A percentile compares a stretch with the other conserved stretches of the same genome.
Evolutionary conservation across 495 filamentous ascomycete genomes (phyloP).

Genomic region (Aspergillus ellipticus): DNA sequence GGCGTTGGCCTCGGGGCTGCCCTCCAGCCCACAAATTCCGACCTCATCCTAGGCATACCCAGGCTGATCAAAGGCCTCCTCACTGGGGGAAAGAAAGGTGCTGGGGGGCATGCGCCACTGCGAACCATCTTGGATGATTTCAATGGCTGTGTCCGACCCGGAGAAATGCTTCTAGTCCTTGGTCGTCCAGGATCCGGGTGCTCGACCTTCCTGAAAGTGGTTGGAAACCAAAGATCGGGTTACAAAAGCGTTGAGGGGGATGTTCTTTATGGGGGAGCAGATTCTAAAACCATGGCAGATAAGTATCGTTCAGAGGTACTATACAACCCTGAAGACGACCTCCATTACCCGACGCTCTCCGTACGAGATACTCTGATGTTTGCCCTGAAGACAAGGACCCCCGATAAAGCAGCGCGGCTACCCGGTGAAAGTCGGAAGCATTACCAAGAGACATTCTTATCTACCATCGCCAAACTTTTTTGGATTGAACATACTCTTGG

Average conservation of each 20-base stretch:
- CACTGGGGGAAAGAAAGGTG: slow-evolving; percentile 35
- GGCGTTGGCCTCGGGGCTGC: slow-evolving; percentile 65
- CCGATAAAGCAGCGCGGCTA: slow-evolving; percentile 56
- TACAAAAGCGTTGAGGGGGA: slow-evolving; percentile 61
- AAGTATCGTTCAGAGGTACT: slow-evolving; percentile 62
- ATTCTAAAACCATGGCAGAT: slow-evolving; percentile 57
- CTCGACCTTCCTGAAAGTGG: slow-evolving; percentile 65
- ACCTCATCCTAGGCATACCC: slow-evolving; percentile 57
- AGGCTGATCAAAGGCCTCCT: slow-evolving; percentile 49
- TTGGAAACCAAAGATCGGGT: slow-evolving; percentile 63
- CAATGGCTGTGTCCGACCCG: slow-evolving; percentile 45
- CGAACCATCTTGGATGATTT: slow-evolving; percentile 64
- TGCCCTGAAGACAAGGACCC: slow-evolving; percentile 66
- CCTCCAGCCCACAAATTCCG: slow-evolving; percentile 61
- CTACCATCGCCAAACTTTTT: slow-evolving; percentile 71
- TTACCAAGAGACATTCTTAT: slow-evolving; percentile 64
- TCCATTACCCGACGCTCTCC: slow-evolving; percentile 70
- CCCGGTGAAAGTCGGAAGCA: slow-evolving; percentile 56
- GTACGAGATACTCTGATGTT: slow-evolving; percentile 69
- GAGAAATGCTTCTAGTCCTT: slow-evolving; percentile 60
- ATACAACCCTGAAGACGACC: slow-evolving; percentile 70
- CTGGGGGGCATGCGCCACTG: slow-evolving; percentile 48
- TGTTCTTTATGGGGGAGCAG: slow-evolving; percentile 61
- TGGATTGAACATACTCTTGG: slow-evolving; percentile 68
- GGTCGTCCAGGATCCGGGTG: slow-evolving; percentile 71